phyloP scores from a whole-genome alignment of 2,329 filamentous ascomycete species.

The Stagonosporopsis cucurbitacearum region DNA sequence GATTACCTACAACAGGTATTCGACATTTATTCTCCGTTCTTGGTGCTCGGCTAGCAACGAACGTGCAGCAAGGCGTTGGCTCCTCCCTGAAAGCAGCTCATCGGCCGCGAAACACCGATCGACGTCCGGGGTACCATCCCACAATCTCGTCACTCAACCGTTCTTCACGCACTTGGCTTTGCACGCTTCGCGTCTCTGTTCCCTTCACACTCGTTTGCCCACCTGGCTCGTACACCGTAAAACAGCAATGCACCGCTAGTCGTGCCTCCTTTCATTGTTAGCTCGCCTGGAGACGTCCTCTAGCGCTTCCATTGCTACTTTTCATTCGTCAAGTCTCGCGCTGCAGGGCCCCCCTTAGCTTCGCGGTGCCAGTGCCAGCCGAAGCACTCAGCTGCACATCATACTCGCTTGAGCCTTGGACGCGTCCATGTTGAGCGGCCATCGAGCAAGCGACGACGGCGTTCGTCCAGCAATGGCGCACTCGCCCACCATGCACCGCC shows the following conservation, averaged over 20 bases:
- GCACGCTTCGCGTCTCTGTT: conserved; percentile 9
- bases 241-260: conserved; percentile 20
- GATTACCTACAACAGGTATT: no score
- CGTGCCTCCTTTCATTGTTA: conserved; percentile 4
- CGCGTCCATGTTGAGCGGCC: conserved; percentile 5
- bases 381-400: conserved; percentile 16
- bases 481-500: conserved; percentile 41
- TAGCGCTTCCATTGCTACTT: conserved; percentile 21
- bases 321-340: conserved; percentile 20
- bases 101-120: conserved; percentile 18
- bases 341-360: conserved; percentile 27
- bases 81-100: conserved; percentile 18
- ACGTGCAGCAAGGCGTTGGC: conserved; percentile 11
- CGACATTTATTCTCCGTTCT: conserved; percentile 13
- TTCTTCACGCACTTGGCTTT: conserved; percentile 5
- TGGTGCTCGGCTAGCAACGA: conserved; percentile 11
- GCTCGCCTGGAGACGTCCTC: conserved; percentile 11
- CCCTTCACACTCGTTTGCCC: conserved; percentile 9
- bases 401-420: background rate
- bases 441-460: conserved; percentile 16
- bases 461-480: conserved; percentile 5
- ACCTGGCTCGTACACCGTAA: background rate
- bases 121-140: conserved; percentile 16
- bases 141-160: conserved; percentile 17
- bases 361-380: conserved; percentile 20